Evolutionary conservation across 2,329 filamentous ascomycete species (phyloP).

Genomic region (Fusarium napiforme): DNA sequence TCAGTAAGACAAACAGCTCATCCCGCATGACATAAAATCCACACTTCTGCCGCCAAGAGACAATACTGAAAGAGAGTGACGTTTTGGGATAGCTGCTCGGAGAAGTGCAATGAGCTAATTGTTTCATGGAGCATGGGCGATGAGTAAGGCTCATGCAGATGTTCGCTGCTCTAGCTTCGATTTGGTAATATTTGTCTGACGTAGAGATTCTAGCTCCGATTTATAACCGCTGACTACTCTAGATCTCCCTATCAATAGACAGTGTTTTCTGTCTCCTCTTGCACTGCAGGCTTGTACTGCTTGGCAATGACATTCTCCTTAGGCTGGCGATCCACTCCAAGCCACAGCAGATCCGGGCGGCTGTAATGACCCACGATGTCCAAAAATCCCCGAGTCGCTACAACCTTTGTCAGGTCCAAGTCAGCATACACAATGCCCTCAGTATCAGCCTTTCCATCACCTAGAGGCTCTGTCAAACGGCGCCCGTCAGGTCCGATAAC

Average conservation of each 20-base stretch:
- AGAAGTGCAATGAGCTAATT: neutral
- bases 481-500: constrained; percentile 41
- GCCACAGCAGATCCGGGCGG: constrained; percentile 54
- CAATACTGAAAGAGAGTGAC: rapidly evolving
- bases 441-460: constrained; percentile 10
- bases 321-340: constrained; percentile 41
- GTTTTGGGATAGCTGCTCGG: too few relatives aligned
- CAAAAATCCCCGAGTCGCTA: constrained; percentile 53
- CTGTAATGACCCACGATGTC: constrained; percentile 52
- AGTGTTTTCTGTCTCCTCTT: constrained; percentile 3
- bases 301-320: constrained; percentile 32
- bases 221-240: neutral
- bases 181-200: neutral
- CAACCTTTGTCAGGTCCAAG: constrained; percentile 57
- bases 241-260: neutral
- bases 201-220: neutral
- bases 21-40: neutral
- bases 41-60: neutral
- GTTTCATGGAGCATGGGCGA: neutral
- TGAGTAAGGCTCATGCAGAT: neutral
- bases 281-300: constrained; percentile 1
- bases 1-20: neutral
- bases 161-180: neutral
- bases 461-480: constrained; percentile 28
- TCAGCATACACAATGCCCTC: constrained; percentile 64